Base-by-base conservation (phyloP, 768 basidiomycete species). In the Hydnomerulius pinastri region DNA sequence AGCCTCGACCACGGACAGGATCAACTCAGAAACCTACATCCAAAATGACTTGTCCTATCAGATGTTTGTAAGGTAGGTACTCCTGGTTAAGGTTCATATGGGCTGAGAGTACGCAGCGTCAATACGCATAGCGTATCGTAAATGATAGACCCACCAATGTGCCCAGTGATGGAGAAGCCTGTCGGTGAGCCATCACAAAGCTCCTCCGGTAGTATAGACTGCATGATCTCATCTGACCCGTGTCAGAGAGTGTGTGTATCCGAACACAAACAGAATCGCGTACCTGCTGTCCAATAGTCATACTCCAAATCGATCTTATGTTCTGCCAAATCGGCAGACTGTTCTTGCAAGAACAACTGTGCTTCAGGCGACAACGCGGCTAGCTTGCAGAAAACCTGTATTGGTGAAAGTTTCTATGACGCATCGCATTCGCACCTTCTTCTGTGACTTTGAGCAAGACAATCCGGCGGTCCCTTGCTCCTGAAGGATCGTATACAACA, bases 41-140 rank as follows among this genome's bases (percentile, higher is more conserved):
- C 33, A 98, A 74, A 35, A 98, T 82, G 29, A 98, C 79, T 69
- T 96, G 87, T 0, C 95, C 97, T 59, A 99, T 97, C 25, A 93
- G 67, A 58, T 89, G 70, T 65, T 92, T 93, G 73, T 89, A 98
- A 2, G 94, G 93, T 25, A 98, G 66, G 71, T 95, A 98, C 66
- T 94, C 89, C 15, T 86, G 82, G 57, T 87, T 83, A 28, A 99
- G 78, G 65, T 99, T 99, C 43, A 98, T 69, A 65, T 98, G 97
- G 0, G 92, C 96, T 97, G 50, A 18, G 42, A 15, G 46, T 9
- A 11, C 39, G 43, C 49, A 50, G 36, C 43, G 7, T 57, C 27
- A 50, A 43, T 46, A 17, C n/a, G 18, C 13, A 21, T 25, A 9
- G n/a, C 11, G 25, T 51, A 17, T 17, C 7, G 30, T 23, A n/a